Base-by-base conservation (phyloP, 1,284 basidiomycete species). In the Naganishia sp. region DNA sequence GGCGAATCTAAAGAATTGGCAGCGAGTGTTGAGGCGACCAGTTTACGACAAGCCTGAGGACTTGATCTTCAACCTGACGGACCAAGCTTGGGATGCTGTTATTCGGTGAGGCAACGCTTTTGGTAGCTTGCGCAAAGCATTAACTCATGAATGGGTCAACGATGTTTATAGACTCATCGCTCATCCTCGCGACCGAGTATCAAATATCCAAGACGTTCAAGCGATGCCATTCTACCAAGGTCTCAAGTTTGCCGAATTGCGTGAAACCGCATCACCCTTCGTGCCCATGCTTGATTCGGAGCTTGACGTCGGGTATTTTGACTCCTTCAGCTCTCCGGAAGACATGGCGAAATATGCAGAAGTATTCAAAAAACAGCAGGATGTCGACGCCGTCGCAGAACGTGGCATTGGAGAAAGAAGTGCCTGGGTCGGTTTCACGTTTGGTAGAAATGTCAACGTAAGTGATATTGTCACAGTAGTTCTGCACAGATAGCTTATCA, bases 311-410 rank as follows among this genome's bases (percentile, higher is more conserved):
- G 95, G 94, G 13, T 99, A 99, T 82, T 99, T 98, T 83, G 96
- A 99, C 79, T 94, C 97, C 78, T 99, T 98, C 79, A 89, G 88
- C 31, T 90, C 86, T 28, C 83, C 85, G 9, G 92, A 94, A 71
- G 96, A 99, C 78, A 97, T 99, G 94, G 94, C 93, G 55, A 98
- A 99, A 82, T 95, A 94, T 75, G 90, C 91, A 43, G 96, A 99
- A 80, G 96, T 99, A 7, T 88, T 91, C 80, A 96, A 98, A 82
- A 99, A 99, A 81, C 94, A 97, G 81, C 84, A 83, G 74, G 94
- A 96, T 77, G 94, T 99, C 49, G 95, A 97, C 59, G 85, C 85
- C 63, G 91, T 98, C 31, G 86, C 85, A 77, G 94, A 97, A 82
- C 90, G 89, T 77, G 90, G 93, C 6, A 87, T 90, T 64, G 81